phyloP scores from a whole-genome alignment of 345 rosid species.

The Lepidium sativum region DNA sequence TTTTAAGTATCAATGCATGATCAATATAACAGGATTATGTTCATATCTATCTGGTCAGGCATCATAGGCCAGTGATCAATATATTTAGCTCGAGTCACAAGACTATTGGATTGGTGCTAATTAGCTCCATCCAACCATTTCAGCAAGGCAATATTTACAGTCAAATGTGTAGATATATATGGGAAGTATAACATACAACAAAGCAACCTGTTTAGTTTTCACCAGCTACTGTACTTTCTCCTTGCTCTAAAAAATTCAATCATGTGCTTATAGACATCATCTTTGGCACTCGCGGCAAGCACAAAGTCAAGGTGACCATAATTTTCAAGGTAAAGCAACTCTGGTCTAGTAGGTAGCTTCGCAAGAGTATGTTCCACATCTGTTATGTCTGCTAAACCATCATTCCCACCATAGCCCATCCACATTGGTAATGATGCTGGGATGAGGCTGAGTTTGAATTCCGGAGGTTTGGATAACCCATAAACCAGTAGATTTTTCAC shows the following conservation, averaged over 20 bases:
- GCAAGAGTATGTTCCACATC: conserved; percentile 60
- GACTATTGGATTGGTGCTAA: neutral
- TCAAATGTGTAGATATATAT: neutral
- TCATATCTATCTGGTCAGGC: no score
- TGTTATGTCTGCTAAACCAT: conserved; percentile 57
- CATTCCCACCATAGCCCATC: conserved; percentile 84
- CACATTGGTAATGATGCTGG: conserved; percentile 72
- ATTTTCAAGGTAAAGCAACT: conserved; percentile 60
- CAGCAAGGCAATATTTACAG: neutral
- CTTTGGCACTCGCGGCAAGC: conserved; percentile 45
- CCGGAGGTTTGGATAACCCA: conserved; percentile 55
- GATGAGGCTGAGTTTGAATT: conserved; percentile 50
- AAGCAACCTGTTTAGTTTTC: neutral
- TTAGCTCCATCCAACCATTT: neutral
- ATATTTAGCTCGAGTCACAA: neutral
- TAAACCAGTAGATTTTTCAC: conserved; percentile 49
- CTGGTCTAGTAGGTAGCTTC: conserved; percentile 45
- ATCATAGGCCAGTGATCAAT: neutral
- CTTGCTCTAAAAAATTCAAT: conserved; percentile 54
- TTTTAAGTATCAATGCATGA: no score
- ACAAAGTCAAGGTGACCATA: conserved; percentile 76
- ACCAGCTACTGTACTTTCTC: conserved; percentile 36
- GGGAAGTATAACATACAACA: neutral
- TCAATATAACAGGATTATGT: no score
- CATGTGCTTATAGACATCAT: conserved; percentile 52